These are phyloP conservation scores for Mucor racemosus DNA, from an alignment of 371 early-diverging fungal species.

Conservation along the genomic window DNA sequence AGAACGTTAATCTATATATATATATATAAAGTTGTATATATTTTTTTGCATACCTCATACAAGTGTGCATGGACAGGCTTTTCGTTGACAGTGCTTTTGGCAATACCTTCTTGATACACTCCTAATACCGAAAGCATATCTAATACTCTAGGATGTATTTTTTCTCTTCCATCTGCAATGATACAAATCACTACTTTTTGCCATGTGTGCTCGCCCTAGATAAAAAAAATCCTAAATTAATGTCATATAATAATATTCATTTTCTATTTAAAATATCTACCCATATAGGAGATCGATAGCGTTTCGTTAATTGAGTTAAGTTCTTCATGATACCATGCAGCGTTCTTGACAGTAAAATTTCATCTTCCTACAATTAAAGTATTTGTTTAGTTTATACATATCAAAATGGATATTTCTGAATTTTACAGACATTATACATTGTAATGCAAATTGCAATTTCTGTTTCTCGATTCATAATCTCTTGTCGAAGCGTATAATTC, in stretches of 20 bases:
- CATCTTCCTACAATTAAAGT: conserved; percentile 69
- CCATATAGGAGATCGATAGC: conserved; percentile 63
- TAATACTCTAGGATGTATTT: conserved; percentile 78
- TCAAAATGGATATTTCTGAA: not conserved
- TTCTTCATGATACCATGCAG: conserved; percentile 87
- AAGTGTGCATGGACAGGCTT: conserved; percentile 77
- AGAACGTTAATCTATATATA: too few relatives aligned
- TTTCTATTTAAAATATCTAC: conserved; percentile 27
- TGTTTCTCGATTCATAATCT: conserved; percentile 69
- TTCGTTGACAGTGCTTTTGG: conserved; percentile 66
- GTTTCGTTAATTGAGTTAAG: conserved; percentile 80
- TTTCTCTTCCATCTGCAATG: conserved; percentile 78
- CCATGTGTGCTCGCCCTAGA: conserved; percentile 89
- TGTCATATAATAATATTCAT: not conserved
- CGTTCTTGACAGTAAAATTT: conserved; percentile 83
- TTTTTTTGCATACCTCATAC: conserved; percentile 62
- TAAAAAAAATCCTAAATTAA: not conserved
- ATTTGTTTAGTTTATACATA: not conserved
- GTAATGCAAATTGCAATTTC: conserved; percentile 89
- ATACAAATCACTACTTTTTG: conserved; percentile 90
- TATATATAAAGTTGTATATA: not conserved
- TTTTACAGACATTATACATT: conserved; percentile 80
- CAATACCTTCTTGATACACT: conserved; percentile 89
- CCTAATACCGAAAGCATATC: conserved; percentile 86
- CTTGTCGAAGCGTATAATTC: conserved; percentile 83